Conservation (phyloP, 2,329 filamentous ascomycete genomes). For the Byssoonygena ceratinophila region DNA sequence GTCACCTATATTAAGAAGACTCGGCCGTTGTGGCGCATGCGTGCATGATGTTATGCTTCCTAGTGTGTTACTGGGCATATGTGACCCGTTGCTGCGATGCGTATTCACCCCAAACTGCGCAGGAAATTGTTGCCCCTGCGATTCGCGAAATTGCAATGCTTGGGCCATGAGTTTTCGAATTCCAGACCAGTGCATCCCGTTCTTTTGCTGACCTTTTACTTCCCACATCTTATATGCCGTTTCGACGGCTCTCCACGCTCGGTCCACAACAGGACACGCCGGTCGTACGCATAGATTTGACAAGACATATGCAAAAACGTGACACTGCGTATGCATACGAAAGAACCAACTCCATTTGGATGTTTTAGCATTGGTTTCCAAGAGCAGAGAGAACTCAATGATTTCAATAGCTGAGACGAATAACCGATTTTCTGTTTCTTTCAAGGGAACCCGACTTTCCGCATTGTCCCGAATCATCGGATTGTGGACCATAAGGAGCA, state of each 20-base stretch:
- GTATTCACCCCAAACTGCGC: not conserved
- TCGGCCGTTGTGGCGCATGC: not conserved
- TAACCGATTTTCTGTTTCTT: slow-evolving; percentile 56
- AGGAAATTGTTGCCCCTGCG: slow-evolving; percentile 32
- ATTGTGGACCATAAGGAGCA: slow-evolving; percentile 67
- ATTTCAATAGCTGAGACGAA: slow-evolving; percentile 65
- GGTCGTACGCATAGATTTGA: slow-evolving; percentile 45
- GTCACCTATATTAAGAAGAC: not conserved
- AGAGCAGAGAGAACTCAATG: slow-evolving; percentile 57
- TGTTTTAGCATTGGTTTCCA: slow-evolving; percentile 53
- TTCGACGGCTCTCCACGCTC: slow-evolving; percentile 51
- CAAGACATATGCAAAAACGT: slow-evolving; percentile 51
- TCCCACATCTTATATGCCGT: slow-evolving; percentile 33
- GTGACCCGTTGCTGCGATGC: not conserved
- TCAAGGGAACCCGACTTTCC: slow-evolving; percentile 43
- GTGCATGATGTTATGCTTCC: not conserved
- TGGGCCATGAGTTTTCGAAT: slow-evolving; percentile 51
- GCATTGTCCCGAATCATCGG: slow-evolving; percentile 53
- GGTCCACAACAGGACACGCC: slow-evolving; percentile 50
- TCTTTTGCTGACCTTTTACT: slow-evolving; percentile 31
- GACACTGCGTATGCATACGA: slow-evolving; percentile 55
- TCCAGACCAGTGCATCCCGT: slow-evolving; percentile 53
- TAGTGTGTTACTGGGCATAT: not conserved
- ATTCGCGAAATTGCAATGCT: slow-evolving; percentile 45
- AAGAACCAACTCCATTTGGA: slow-evolving; percentile 57